Conservation (phyloP, 108 stramenopile species). For the Nitzschia sp. region DNA sequence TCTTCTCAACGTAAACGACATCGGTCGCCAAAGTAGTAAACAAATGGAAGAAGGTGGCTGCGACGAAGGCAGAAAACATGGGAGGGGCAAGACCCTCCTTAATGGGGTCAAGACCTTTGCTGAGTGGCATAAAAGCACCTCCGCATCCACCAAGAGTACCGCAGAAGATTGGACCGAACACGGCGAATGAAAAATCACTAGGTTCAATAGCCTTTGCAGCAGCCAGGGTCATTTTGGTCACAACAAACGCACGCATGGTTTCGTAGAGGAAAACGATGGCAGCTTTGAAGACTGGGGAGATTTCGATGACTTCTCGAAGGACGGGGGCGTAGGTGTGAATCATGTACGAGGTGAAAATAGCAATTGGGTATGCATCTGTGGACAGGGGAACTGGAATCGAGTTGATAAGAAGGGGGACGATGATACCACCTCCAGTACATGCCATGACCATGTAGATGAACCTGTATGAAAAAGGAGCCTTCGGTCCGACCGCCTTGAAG, state of each 20-base stretch:
- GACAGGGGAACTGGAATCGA: conserved; percentile 74
- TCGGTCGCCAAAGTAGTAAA: conserved; percentile 72
- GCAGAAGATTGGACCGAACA: conserved; percentile 92
- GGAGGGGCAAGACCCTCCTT: conserved; percentile 69
- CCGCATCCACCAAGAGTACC: conserved; percentile 88
- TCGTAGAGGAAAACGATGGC: conserved; percentile 69
- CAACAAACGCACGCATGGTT: conserved; percentile 70
- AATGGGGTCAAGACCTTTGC: conserved; percentile 88
- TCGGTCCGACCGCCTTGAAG: conserved; percentile 40
- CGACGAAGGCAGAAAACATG: conserved; percentile 76
- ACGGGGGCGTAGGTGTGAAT: conserved; percentile 79
- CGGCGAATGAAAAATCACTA: conserved; percentile 65
- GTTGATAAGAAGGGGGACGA: conserved; percentile 89
- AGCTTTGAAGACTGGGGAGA: conserved; percentile 50
- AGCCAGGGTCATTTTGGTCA: conserved; percentile 56
- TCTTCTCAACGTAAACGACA: conserved; percentile 54
- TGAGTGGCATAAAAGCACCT: conserved; percentile 85
- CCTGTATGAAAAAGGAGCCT: conserved; percentile 62
- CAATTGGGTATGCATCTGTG: conserved; percentile 82
- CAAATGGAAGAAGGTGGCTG: conserved; percentile 76
- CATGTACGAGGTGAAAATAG: conserved; percentile 65
- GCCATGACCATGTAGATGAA: conserved; percentile 72
- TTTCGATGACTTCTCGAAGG: conserved; percentile 66
- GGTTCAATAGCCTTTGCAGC: conserved; percentile 71
- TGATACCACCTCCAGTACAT: conserved; percentile 85